Conservation (phyloP, 1,284 basidiomycete genomes). For the Ustilago trichophora region DNA sequence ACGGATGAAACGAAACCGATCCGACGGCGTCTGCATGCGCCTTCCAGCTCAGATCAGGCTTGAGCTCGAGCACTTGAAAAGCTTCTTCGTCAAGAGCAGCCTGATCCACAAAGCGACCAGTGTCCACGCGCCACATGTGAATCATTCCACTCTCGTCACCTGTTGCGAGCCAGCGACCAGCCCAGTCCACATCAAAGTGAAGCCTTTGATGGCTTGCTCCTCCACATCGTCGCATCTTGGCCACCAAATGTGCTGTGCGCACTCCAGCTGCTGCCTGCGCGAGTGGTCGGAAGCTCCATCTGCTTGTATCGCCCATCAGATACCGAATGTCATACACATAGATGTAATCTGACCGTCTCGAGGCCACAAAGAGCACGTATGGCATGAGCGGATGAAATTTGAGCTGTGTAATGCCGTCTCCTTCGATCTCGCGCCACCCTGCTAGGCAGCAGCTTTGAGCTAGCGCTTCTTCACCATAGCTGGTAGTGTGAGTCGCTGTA, state of each 20-base stretch:
- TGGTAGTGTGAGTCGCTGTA: conserved; percentile 1
- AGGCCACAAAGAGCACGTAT: conserved; percentile 50
- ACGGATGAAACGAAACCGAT: conserved; percentile 41
- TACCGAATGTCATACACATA: conserved; percentile 53
- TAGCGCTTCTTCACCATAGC: neutral
- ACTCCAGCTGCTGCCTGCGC: conserved; percentile 17
- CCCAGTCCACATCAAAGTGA: conserved; percentile 54
- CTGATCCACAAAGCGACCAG: conserved; percentile 20
- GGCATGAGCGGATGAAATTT: conserved; percentile 51
- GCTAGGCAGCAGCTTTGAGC: conserved; percentile 37
- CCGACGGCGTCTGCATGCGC: conserved; percentile 46
- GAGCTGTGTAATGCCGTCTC: conserved; percentile 53
- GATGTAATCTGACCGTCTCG: conserved; percentile 38
- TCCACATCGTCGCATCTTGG: conserved; percentile 20
- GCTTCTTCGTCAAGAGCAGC: conserved; percentile 1
- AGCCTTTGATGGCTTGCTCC: conserved; percentile 43
- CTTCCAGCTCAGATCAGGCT: conserved; percentile 36
- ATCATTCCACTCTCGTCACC: conserved; percentile 42
- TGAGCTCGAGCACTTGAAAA: conserved; percentile 8
- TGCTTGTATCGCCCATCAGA: conserved; percentile 31
- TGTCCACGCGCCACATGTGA: conserved; percentile 44
- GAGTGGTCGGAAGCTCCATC: conserved; percentile 35
- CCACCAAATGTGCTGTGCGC: conserved; percentile 35
- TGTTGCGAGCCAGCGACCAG: conserved; percentile 45
- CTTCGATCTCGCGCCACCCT: conserved; percentile 54